These are phyloP conservation scores for Pelargonium hybrid DNA, from an alignment of 441 rosid species.

Conservation along the genomic window DNA sequence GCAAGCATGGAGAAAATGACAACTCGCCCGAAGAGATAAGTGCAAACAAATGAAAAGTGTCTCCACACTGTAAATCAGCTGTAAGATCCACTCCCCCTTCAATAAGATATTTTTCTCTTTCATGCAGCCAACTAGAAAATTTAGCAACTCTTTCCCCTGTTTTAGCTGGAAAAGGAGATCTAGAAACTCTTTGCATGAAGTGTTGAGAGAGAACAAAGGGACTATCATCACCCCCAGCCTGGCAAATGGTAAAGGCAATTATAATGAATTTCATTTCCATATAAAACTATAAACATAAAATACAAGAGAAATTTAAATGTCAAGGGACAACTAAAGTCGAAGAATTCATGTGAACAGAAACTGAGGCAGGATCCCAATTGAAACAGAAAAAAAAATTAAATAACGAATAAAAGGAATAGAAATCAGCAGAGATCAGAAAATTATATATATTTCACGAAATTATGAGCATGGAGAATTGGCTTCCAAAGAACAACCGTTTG, in stretches of 20 bases:
- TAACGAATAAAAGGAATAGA: background rate
- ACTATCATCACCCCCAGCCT: slow-evolving; percentile 90
- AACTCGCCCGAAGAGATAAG: slow-evolving; percentile 73
- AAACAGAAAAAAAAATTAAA: background rate
- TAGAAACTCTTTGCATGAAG: slow-evolving; percentile 65
- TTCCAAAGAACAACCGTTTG: background rate
- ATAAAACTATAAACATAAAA: background rate
- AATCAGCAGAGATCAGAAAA: background rate
- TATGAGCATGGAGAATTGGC: background rate
- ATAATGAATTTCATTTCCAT: slow-evolving; percentile 10
- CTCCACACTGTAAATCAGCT: slow-evolving; percentile 86
- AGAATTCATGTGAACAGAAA: background rate
- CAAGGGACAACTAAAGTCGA: background rate
- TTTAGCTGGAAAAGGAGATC: slow-evolving; percentile 68
- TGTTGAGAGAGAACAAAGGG: slow-evolving; percentile 73
- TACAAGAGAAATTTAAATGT: background rate
- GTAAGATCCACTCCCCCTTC: slow-evolving; percentile 44
- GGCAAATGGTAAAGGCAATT: slow-evolving; percentile 27
- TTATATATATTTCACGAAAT: background rate
- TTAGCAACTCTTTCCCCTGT: slow-evolving; percentile 77
- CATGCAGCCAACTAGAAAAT: slow-evolving; percentile 65
- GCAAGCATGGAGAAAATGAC: slow-evolving; percentile 56
- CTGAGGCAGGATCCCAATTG: background rate
- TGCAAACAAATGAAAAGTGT: slow-evolving; percentile 62
- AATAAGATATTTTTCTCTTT: slow-evolving; percentile 48